Conservation (phyloP, 208 protist genomes). For the Leishmania tropica region DNA sequence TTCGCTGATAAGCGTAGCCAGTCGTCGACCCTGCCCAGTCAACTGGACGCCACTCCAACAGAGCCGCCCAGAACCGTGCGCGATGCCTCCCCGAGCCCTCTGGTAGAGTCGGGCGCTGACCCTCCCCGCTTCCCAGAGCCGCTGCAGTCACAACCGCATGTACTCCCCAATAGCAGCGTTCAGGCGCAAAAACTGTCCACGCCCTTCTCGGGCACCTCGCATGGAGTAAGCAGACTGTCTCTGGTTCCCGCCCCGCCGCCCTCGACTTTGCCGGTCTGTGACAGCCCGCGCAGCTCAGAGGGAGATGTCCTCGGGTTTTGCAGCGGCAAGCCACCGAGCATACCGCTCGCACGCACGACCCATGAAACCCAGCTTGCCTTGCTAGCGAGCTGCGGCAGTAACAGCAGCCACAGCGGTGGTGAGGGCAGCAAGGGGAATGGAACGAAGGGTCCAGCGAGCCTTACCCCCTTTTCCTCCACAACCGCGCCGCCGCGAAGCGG, state of each 20-base stretch:
- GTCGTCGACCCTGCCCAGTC: not conserved
- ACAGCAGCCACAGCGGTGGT: slow-evolving; percentile 6
- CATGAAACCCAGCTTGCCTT: slow-evolving; percentile 19
- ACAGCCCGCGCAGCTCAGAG: slow-evolving; percentile 7
- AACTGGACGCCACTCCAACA: slow-evolving; percentile 8
- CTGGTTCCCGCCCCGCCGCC: slow-evolving; percentile 9
- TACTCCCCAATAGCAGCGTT: slow-evolving; percentile 8
- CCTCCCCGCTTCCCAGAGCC: not conserved
- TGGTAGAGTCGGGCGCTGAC: not conserved
- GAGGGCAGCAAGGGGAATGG: not conserved
- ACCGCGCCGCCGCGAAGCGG: not conserved
- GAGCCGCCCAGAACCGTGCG: slow-evolving; percentile 19
- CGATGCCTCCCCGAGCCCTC: slow-evolving; percentile 10
- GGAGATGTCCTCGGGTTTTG: not conserved
- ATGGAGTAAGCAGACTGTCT: not conserved
- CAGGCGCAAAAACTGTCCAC: slow-evolving; percentile 6
- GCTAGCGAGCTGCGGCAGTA: not conserved
- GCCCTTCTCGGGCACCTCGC: slow-evolving; percentile 9
- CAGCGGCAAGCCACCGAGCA: not conserved
- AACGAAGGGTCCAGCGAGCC: too few species aligned
- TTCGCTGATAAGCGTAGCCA: not conserved
- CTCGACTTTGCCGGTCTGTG: slow-evolving; percentile 8
- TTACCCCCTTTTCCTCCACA: not conserved
- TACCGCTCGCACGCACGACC: not conserved
- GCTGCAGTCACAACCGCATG: not conserved